A percentile compares a stretch with the other conserved stretches of the same genome.
Evolutionary conservation across 441 rosid genomes (phyloP).

Genomic region (Rhodomyrtus psidioides): DNA sequence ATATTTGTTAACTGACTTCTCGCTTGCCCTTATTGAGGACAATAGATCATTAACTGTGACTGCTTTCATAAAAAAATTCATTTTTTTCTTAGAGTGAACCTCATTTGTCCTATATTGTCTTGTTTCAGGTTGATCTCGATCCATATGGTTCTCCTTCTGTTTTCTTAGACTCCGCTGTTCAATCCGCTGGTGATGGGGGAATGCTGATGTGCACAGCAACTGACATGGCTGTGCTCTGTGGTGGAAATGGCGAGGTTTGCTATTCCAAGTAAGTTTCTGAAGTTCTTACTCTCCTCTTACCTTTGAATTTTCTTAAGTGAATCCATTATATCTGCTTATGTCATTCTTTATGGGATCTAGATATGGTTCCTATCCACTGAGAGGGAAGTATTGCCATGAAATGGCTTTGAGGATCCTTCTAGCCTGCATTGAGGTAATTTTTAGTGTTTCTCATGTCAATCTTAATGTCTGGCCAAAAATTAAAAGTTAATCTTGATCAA

Average conservation of each 20-base stretch:
- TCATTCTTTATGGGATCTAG: slow-evolving; percentile 26
- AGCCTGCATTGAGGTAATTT: slow-evolving; percentile 82
- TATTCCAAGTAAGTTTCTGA: slow-evolving; percentile 85
- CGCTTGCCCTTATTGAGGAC: neutral
- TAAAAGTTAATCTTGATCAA: neutral
- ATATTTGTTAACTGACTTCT: neutral
- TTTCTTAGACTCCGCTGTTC: slow-evolving; percentile 96
- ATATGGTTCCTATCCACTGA: slow-evolving; percentile 88
- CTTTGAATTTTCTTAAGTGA: neutral
- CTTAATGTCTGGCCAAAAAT: neutral
- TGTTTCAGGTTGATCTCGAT: slow-evolving; percentile 93
- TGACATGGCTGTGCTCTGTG: slow-evolving; percentile 99
- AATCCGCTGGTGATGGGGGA: slow-evolving; percentile 94
- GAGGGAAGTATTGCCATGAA: slow-evolving; percentile 96
- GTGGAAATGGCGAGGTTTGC: slow-evolving; percentile 98
- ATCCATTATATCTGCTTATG: slow-evolving; percentile 4
- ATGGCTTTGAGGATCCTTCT: slow-evolving; percentile 99
- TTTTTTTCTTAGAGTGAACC: neutral
- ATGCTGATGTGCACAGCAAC: slow-evolving; percentile 98
- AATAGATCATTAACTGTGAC: neutral
- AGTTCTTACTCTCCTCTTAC: slow-evolving; percentile 1
- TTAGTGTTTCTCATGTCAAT: neutral
- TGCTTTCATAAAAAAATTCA: neutral
- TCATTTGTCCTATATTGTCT: neutral
- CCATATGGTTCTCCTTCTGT: slow-evolving; percentile 97